These are phyloP conservation scores for Syzygium oleosum DNA, from an alignment of 345 rosid genomes.

Conservation along the genomic window DNA sequence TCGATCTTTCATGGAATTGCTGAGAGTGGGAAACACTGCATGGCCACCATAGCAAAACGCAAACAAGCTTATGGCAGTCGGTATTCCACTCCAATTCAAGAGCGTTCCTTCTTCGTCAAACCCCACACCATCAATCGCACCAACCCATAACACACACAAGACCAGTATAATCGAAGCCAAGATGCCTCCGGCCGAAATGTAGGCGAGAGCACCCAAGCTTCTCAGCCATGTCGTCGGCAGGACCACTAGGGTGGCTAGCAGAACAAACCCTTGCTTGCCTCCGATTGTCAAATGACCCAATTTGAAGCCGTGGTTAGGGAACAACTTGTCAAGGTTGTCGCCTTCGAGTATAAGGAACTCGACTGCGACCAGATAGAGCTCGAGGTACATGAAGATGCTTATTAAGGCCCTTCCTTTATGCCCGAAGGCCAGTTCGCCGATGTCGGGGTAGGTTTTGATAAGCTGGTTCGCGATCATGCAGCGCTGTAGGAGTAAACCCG, in stretches of 20 bases:
- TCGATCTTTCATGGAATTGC: constrained; percentile 67
- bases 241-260: constrained; percentile 35
- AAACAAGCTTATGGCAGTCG: constrained; percentile 46
- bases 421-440: constrained; percentile 50
- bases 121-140: constrained; percentile 49
- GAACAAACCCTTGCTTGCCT: constrained; percentile 48
- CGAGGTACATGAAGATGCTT: constrained; percentile 46
- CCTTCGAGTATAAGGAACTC: constrained; percentile 65
- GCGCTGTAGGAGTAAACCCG: constrained; percentile 45
- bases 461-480: constrained; percentile 36
- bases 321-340: constrained; percentile 52
- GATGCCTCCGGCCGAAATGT: constrained; percentile 57
- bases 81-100: constrained; percentile 37
- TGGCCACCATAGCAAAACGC: constrained; percentile 61
- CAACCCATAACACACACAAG: constrained; percentile 46
- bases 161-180: constrained; percentile 41
- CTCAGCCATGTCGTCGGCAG: constrained; percentile 67
- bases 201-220: constrained; percentile 50
- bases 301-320: constrained; percentile 29
- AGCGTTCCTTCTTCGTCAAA: constrained; percentile 32
- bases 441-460: constrained; percentile 55
- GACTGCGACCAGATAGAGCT: constrained; percentile 52
- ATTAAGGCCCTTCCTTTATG: constrained; percentile 44
- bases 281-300: constrained; percentile 23
- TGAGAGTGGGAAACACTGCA: constrained; percentile 53